Evolutionary conservation across 2,329 filamentous ascomycete genomes (phyloP).

Genomic region (Cladophialophora bantiana): DNA sequence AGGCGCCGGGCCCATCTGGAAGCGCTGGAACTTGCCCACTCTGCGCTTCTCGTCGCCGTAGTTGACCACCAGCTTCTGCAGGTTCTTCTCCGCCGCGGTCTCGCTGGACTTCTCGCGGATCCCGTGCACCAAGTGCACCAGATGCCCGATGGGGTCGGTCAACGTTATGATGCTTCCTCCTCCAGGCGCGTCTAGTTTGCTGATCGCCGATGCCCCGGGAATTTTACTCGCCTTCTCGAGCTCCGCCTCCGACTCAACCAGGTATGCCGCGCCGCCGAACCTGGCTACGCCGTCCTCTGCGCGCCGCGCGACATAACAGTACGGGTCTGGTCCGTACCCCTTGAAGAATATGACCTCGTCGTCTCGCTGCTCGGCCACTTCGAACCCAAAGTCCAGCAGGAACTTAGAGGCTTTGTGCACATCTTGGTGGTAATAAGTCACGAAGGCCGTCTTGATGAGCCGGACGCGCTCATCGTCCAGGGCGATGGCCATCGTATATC

Average conservation of each 20-base stretch:
- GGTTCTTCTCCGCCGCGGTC: constrained; percentile 2
- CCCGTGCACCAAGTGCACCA: constrained; percentile 46
- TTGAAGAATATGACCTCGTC: constrained; percentile 32
- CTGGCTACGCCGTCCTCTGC: constrained; percentile 17
- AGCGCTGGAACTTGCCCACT: constrained; percentile 48
- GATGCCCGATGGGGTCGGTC: constrained; percentile 39
- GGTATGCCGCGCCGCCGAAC: constrained; percentile 33
- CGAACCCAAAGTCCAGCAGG: constrained; percentile 35
- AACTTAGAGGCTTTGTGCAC: constrained; percentile 34
- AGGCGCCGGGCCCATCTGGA: constrained; percentile 55
- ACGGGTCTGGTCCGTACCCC: constrained; percentile 35
- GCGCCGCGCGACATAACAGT: constrained; percentile 32
- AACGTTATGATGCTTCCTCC: constrained; percentile 36
- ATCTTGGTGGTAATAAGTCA: constrained; percentile 38
- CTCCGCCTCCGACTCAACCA: constrained; percentile 29
- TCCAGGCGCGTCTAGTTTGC: constrained; percentile 44
- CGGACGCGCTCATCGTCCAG: constrained; percentile 19
- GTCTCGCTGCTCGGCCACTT: constrained; percentile 27
- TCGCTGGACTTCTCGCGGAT: constrained; percentile 31
- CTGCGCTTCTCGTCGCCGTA: constrained; percentile 48
- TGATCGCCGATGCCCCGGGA: constrained; percentile 43
- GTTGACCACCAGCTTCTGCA: constrained; percentile 46
- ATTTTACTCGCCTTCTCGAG: constrained; percentile 23
- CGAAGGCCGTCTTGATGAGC: constrained; percentile 34
- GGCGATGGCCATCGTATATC: constrained; percentile 19